Percentiles rank a stretch among this genome's conserved stretches.
These are phyloP conservation scores for Perilla frutescens DNA, from an alignment of 257 asterid genomes.

Conservation along the genomic window DNA sequence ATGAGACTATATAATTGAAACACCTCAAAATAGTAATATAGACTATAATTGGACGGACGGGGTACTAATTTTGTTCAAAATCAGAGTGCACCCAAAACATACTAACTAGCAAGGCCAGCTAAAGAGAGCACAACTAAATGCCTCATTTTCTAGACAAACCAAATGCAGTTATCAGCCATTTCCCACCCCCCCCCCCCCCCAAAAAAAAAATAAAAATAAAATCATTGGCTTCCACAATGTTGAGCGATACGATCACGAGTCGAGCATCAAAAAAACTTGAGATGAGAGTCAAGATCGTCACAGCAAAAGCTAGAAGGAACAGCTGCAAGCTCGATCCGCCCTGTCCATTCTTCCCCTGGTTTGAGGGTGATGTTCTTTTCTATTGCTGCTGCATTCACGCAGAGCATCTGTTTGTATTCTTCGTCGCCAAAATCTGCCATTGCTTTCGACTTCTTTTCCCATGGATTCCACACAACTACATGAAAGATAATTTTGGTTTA, in stretches of 20 bases:
- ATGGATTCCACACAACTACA: slow-evolving; percentile 93
- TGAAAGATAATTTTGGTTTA: neutral
- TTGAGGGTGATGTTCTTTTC: slow-evolving; percentile 75
- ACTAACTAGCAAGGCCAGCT: slow-evolving; percentile 27
- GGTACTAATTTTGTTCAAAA: neutral
- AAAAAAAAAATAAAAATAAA: slow-evolving; percentile 34
- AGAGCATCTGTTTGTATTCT: slow-evolving; percentile 86
- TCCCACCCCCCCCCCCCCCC: no score
- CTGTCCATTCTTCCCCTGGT: slow-evolving; percentile 93
- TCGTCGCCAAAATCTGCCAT: slow-evolving; percentile 88
- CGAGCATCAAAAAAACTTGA: slow-evolving; percentile 44
- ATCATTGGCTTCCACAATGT: slow-evolving; percentile 41
- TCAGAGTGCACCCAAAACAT: neutral
- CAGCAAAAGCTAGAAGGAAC: slow-evolving; percentile 84
- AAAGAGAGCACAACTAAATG: slow-evolving; percentile 20
- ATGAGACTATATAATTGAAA: no score
- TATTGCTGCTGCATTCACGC: slow-evolving; percentile 79
- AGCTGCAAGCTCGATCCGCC: slow-evolving; percentile 69
- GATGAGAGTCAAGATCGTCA: slow-evolving; percentile 56
- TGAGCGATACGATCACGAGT: slow-evolving; percentile 12
- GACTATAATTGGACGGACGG: no score
- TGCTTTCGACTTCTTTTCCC: slow-evolving; percentile 90
- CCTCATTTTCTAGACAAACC: slow-evolving; percentile 25
- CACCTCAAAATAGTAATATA: no score
- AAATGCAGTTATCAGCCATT: slow-evolving; percentile 39